phyloP scores from a whole-genome alignment of 768 basidiomycete genomes.

The Suillus variegatus region DNA sequence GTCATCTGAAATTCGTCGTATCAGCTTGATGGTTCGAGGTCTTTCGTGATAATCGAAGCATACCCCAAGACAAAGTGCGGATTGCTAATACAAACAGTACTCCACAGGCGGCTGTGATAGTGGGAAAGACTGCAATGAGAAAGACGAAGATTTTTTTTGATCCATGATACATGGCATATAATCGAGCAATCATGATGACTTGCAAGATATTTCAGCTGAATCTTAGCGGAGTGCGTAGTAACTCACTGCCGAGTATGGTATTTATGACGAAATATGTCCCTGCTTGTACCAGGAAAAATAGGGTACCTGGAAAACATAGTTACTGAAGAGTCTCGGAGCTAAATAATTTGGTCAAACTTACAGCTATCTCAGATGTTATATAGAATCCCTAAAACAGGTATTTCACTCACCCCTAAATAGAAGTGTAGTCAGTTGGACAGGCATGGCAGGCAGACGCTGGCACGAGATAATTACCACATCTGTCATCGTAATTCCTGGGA shows the following conservation, averaged over 20 bases:
- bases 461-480: not conserved
- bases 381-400: not conserved
- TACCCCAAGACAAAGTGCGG: not conserved
- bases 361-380: not conserved
- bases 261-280: not conserved
- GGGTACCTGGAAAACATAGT: not conserved
- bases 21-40: not conserved
- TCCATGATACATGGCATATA: not conserved
- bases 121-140: not conserved
- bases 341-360: not conserved
- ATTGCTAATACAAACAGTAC: not conserved
- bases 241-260: not conserved
- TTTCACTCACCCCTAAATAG: not conserved
- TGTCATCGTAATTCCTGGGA: not conserved
- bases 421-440: not conserved
- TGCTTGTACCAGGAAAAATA: not conserved
- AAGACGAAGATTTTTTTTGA: not conserved
- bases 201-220: not conserved
- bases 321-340: not conserved
- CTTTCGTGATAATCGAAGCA: not conserved
- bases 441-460: not conserved
- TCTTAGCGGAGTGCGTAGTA: not conserved
- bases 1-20: not conserved
- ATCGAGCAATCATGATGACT: not conserved
- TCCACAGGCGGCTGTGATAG: not conserved